These are phyloP conservation scores for Aspergillus brunneoviolaceus DNA, from an alignment of 2,329 filamentous ascomycete genomes.

Conservation along the genomic window DNA sequence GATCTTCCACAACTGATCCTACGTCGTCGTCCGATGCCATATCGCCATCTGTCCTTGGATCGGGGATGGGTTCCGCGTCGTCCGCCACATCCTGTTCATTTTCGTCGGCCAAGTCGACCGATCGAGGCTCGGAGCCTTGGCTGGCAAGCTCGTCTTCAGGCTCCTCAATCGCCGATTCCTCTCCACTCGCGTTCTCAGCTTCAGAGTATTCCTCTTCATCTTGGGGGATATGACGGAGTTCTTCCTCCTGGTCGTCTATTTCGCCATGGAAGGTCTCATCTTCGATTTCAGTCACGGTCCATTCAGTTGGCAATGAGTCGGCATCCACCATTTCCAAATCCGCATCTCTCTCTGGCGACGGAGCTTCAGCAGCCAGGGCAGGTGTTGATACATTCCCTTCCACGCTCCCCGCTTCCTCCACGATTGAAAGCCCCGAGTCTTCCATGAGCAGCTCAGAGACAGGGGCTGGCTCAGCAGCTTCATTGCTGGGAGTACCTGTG, in stretches of 20 bases:
- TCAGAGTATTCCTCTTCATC: background rate
- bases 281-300: background rate
- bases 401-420: background rate
- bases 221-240: background rate
- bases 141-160: background rate
- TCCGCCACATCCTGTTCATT: slow-evolving; percentile 19
- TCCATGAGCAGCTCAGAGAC: background rate
- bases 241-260: background rate
- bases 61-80: slow-evolving; percentile 13
- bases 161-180: slow-evolving; percentile 13
- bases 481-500: background rate
- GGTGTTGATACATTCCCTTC: background rate
- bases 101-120: slow-evolving; percentile 5
- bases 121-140: background rate
- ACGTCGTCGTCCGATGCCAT: slow-evolving; percentile 3
- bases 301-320: background rate
- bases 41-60: slow-evolving; percentile 34
- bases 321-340: background rate
- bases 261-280: background rate
- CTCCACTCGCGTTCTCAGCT: background rate
- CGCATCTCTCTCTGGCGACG: background rate
- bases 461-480: background rate
- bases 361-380: background rate
- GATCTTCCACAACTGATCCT: background rate
- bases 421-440: background rate